phyloP scores from a whole-genome alignment of 2,329 filamentous ascomycete species.

The Thielaviopsis punctulata region DNA sequence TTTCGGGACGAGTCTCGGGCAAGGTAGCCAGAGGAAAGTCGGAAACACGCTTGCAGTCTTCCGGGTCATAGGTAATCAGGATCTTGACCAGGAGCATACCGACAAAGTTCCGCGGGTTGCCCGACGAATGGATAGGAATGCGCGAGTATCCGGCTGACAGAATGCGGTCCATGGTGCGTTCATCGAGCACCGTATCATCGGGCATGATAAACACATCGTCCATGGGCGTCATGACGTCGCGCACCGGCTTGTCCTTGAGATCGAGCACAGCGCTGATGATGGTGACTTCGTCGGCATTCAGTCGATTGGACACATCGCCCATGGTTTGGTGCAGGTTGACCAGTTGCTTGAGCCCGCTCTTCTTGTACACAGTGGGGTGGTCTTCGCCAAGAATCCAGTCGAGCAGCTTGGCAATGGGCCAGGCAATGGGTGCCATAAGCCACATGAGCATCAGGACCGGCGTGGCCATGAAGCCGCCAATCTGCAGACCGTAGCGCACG shows the following conservation, averaged over 20 bases:
- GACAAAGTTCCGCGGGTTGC: slow-evolving; percentile 74
- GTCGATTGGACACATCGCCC: slow-evolving; percentile 67
- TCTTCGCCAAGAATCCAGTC: slow-evolving; percentile 87
- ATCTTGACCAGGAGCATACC: slow-evolving; percentile 98
- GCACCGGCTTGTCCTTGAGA: slow-evolving; percentile 88
- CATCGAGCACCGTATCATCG: slow-evolving; percentile 83
- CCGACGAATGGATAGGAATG: slow-evolving; percentile 81
- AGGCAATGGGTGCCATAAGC: slow-evolving; percentile 72
- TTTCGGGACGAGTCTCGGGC: slow-evolving; percentile 86
- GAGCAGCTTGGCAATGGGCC: slow-evolving; percentile 88
- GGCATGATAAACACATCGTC: slow-evolving; percentile 92
- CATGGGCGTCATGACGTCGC: slow-evolving; percentile 97
- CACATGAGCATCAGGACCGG: slow-evolving; percentile 84
- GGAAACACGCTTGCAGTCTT: slow-evolving; percentile 70
- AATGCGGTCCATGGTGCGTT: slow-evolving; percentile 86
- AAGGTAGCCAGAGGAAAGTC: slow-evolving; percentile 89
- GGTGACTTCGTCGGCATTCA: slow-evolving; percentile 95
- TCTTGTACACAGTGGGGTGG: slow-evolving; percentile 94
- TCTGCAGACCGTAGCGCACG: slow-evolving; percentile 86
- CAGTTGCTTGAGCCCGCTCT: slow-evolving; percentile 88
- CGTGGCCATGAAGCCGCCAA: slow-evolving; percentile 85
- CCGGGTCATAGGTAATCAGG: slow-evolving; percentile 93
- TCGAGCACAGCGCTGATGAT: slow-evolving; percentile 96
- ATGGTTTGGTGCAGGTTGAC: slow-evolving; percentile 89
- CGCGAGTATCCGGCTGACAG: slow-evolving; percentile 86